Conservation (phyloP, 2,329 filamentous ascomycete genomes). For the Furcasterigmium furcatum region DNA sequence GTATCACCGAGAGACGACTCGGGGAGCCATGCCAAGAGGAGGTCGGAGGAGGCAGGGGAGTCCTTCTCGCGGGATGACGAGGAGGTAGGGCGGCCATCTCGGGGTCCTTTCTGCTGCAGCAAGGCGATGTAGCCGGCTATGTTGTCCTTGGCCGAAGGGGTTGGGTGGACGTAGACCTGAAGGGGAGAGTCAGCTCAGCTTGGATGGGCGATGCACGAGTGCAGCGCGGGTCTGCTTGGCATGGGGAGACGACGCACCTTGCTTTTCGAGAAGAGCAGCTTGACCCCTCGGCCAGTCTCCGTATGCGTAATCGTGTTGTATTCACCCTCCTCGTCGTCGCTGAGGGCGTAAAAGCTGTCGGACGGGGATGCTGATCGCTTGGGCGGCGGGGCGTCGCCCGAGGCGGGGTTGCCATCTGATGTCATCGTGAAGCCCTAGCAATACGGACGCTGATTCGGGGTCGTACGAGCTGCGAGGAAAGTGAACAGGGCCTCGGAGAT, state of each 20-base stretch:
- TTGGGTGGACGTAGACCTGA: conserved; percentile 93
- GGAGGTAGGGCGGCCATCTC: conserved; percentile 35
- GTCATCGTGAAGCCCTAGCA: conserved; percentile 5
- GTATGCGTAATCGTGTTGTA: conserved; percentile 91
- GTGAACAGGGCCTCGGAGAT: not conserved
- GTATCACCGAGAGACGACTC: conserved; percentile 84
- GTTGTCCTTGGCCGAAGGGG: conserved; percentile 90
- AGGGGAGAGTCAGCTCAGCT: conserved; percentile 11
- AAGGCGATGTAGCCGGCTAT: conserved; percentile 91
- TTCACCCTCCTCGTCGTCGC: conserved; percentile 91
- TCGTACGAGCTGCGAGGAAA: conserved; percentile 6
- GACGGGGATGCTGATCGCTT: conserved; percentile 63
- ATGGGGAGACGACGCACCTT: conserved; percentile 57
- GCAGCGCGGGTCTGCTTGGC: no score
- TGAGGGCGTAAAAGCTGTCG: conserved; percentile 91
- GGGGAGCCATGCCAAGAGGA: conserved; percentile 90
- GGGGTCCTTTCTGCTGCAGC: conserved; percentile 75
- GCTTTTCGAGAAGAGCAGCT: conserved; percentile 93
- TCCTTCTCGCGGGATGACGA: conserved; percentile 34
- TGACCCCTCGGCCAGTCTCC: conserved; percentile 77
- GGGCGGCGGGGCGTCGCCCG: conserved; percentile 13
- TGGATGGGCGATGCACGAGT: conserved; percentile 1
- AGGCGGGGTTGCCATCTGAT: conserved; percentile 13
- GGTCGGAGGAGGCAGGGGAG: conserved; percentile 59
- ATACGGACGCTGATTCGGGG: no score